Evolutionary conservation across 1,284 basidiomycete species (phyloP).

Genomic region (Cutaneotrichosporon sp.): DNA sequence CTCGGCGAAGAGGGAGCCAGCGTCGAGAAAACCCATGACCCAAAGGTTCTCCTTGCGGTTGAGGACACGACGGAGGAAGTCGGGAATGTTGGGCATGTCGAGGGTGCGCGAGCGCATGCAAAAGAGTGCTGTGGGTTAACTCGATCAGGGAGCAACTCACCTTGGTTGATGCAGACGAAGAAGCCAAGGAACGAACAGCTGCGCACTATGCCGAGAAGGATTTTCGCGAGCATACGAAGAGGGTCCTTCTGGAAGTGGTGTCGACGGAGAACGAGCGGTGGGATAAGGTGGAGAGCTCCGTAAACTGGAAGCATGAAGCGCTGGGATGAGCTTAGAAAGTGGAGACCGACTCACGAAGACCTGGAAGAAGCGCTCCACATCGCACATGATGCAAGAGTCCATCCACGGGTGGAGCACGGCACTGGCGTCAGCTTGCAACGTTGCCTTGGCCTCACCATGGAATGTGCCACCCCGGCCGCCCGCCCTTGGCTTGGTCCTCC

Average conservation of each 20-base stretch:
- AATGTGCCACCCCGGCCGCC: constrained; percentile 51
- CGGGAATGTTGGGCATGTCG: constrained; percentile 55
- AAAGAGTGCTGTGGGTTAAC: constrained; percentile 54
- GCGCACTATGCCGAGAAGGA: constrained; percentile 70
- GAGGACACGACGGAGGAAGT: constrained; percentile 59
- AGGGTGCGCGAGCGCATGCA: constrained; percentile 60
- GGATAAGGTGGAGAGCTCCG: constrained; percentile 85
- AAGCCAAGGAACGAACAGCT: constrained; percentile 85
- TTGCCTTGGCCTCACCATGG: constrained; percentile 55
- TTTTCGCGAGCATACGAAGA: constrained; percentile 62
- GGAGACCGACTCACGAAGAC: constrained; percentile 58
- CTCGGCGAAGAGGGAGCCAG: constrained; percentile 80
- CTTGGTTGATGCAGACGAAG: constrained; percentile 82
- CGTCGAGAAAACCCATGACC: constrained; percentile 72
- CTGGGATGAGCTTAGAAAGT: constrained; percentile 1
- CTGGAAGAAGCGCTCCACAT: constrained; percentile 70
- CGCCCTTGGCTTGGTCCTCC: constrained; percentile 31
- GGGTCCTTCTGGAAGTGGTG: constrained; percentile 59
- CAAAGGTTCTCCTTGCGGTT: constrained; percentile 71
- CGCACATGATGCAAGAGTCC: constrained; percentile 67
- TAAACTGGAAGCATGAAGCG: constrained; percentile 76
- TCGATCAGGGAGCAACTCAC: constrained; percentile 54
- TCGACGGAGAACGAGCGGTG: constrained; percentile 71
- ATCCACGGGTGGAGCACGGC: constrained; percentile 66
- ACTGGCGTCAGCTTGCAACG: neutral